Evolutionary conservation across 1,139 yeast species (phyloP).

Genomic region (Candida freyschussii): DNA sequence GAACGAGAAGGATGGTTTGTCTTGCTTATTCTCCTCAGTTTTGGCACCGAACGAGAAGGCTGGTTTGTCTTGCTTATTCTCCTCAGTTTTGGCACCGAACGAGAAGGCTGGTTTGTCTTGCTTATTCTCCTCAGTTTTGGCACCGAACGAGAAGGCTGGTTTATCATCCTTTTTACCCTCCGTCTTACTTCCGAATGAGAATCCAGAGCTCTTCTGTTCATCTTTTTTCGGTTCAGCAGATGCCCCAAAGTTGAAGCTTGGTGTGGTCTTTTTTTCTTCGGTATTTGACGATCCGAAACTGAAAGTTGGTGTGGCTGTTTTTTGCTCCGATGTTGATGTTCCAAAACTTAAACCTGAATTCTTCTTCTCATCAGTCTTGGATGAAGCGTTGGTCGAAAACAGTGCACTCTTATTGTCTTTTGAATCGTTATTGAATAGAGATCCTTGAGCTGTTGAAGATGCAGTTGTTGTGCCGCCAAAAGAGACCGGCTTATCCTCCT

Average conservation of each 20-base stretch:
- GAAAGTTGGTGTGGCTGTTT: constrained; percentile 1
- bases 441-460: too few relatives aligned
- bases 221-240: constrained; percentile 13
- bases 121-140: constrained; percentile 6
- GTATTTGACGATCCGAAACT: constrained; percentile 18
- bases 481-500: too few relatives aligned
- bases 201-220: constrained; percentile 24
- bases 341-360: constrained; percentile 5
- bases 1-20: constrained; percentile 7
- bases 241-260: constrained; percentile 8
- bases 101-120: constrained; percentile 11
- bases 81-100: constrained; percentile 26
- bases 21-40: constrained; percentile 3
- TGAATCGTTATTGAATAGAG: too few relatives aligned
- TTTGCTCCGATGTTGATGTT: background rate
- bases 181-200: constrained; percentile 24
- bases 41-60: constrained; percentile 2
- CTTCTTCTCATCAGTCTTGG: constrained; percentile 6
- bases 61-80: constrained; percentile 13
- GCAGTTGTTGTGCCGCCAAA: too few relatives aligned
- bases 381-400: too few relatives aligned
- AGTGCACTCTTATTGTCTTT: too few relatives aligned
- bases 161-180: constrained; percentile 21
- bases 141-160: constrained; percentile 21
- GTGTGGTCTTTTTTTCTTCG: constrained; percentile 25